Base-by-base conservation (phyloP, 768 basidiomycete species). In the Tricholoma furcatifolium region DNA sequence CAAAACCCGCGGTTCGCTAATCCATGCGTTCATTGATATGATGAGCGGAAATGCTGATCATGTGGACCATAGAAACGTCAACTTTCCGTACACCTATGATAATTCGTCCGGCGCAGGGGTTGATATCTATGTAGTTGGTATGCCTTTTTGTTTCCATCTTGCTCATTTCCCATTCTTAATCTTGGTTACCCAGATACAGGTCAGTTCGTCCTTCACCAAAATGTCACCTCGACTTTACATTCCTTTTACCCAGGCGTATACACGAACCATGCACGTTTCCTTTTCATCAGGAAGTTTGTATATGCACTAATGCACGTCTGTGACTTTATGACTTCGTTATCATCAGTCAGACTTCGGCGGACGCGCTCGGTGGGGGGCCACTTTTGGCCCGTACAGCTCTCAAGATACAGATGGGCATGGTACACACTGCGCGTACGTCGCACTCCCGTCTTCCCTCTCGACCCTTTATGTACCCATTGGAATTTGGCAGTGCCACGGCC, bases 341-440 rank as follows among this genome's bases (percentile, higher is more conserved):
- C n/a, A 12, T 17, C 56, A 73, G 71, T 43, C 50, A 15, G 62
- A 74, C 48, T 77, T 77, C 45, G 71, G 64, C 45, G 74, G 74
- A 9, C 73, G 75, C 34, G 75, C 74, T 9, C 56, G 49, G 8
- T 74, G 70, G 69, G 75, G 74, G 11, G 60, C 62, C 2, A 70
- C 64, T 31, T 72, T 74, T 49, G 67, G 67, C 20, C 62, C 52
- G 48, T 55, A 62, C 53, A 43, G 56, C 18, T 48, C 21, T 35
- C 31, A 61, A 36, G 75, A 75, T 55, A 70, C 68, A 20, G 62
- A 72, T 55, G 75, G 74, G n/a, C 74, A 75, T 48, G 75, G 74
- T 24, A 73, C 75, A 18, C 73, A 74, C 58, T 56, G 43, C 54
- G 66, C 71, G 68, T 69, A 54, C 45, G 68, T 61, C 10, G 15